Evolutionary conservation across 2,329 filamentous ascomycete genomes (phyloP), one percentile per base, ranked within the genome.

Genomic region (Ambrosiella xylebori): DNA sequence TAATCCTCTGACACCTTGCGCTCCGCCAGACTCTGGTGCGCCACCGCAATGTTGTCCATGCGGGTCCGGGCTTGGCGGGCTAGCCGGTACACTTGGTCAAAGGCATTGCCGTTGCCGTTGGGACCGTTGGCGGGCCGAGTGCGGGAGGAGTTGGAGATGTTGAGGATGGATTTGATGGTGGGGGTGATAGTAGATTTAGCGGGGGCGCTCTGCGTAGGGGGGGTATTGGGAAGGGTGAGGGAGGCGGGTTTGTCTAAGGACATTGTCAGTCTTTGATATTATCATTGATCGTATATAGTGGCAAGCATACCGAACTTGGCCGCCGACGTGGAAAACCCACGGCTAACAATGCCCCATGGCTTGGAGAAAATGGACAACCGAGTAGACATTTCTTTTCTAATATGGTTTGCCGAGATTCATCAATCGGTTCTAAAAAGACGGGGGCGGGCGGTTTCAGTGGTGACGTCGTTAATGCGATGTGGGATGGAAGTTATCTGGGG

Each of bases 1-100:
- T 81, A 80, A 62, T 81, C 79, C 50, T 72, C 71, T 56, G 70
- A 71, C 52, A 69, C 64, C 65, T 71, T 71, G 62, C 68, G 66
- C 41, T 61, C 59, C 58, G 61, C 59, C 60, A 58, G 61, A 54
- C 61, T 63, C 53, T 63, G 62, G 62, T 63, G 62, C 59, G 63
- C 61, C 57, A 63, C 61, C 13, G 38, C 45, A 9, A 57, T 45
- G 15, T 57, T 57, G 36, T 36, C 49, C 36, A 56, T 55, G 19
- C 58, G 64, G 63, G 55, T 64, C 56, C 41, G 64, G 64, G 62
- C 63, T 61, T 57, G 54, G 57, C 61, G 57, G 36, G 60, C 59
- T 27, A 63, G 60, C 19, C 60, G 61, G 41, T 57, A 51, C 17
- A 57, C 61, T 51, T 63, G 58, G 54, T 64, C 50, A 13, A 9